Conservation (phyloP, 768 basidiomycete genomes). For the Lactifluus hygrophoroides region DNA sequence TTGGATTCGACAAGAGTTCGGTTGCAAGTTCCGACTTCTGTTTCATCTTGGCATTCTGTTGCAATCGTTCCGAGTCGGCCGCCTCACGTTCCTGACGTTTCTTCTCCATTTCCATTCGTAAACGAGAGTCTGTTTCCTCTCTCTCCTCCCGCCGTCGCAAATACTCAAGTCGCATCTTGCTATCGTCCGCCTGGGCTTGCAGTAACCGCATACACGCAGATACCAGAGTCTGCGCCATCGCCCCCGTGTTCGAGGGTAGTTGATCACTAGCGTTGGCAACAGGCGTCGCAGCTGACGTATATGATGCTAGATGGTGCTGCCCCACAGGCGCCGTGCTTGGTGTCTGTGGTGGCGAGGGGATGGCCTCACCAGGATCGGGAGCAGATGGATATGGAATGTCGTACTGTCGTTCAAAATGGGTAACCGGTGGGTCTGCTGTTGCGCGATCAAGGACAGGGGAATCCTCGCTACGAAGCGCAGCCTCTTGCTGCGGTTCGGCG, state of each 20-base stretch:
- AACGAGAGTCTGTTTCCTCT: slow-evolving; percentile 49
- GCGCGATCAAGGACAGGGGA: slow-evolving; percentile 13
- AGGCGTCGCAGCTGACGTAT: slow-evolving; percentile 11
- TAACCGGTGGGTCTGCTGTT: slow-evolving; percentile 12
- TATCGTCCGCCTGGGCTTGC: slow-evolving; percentile 59
- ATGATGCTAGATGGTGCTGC: slow-evolving; percentile 11
- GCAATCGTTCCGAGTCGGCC: slow-evolving; percentile 45
- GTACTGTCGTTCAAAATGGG: slow-evolving; percentile 18
- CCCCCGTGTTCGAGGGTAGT: slow-evolving; percentile 38
- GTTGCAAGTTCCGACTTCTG: slow-evolving; percentile 61
- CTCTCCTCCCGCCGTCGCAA: slow-evolving; percentile 58
- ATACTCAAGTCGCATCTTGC: slow-evolving; percentile 63
- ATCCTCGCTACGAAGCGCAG: slow-evolving; percentile 15
- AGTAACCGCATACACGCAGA: slow-evolving; percentile 50
- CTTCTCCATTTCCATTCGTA: slow-evolving; percentile 46
- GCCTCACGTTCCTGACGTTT: slow-evolving; percentile 47
- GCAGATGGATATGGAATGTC: slow-evolving; percentile 9
- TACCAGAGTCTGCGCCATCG: slow-evolving; percentile 48
- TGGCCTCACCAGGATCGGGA: slow-evolving; percentile 18
- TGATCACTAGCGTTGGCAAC: slow-evolving; percentile 29
- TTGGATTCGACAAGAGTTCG: slow-evolving; percentile 53
- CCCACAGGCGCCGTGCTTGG: slow-evolving; percentile 14
- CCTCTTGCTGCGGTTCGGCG: slow-evolving; percentile 11
- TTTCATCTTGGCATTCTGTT: slow-evolving; percentile 43
- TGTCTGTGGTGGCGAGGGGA: slow-evolving; percentile 20